Percentiles rank a stretch among this genome's conserved stretches.
These are phyloP conservation scores for Dispira parvispora DNA, from an alignment of 192 early-diverging fungal genomes.

Conservation along the genomic window DNA sequence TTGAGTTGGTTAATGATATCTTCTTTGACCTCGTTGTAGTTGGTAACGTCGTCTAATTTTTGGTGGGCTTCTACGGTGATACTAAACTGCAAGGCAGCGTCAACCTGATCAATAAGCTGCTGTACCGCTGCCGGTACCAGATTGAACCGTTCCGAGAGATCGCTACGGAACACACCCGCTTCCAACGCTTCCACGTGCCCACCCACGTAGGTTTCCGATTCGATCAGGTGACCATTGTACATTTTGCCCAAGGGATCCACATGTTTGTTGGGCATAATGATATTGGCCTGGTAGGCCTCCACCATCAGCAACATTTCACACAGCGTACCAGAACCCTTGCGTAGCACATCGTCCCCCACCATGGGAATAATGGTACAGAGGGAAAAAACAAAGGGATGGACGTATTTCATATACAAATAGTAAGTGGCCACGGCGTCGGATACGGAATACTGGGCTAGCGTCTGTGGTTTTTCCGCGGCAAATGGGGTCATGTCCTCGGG, in stretches of 20 bases:
- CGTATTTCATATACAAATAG: conserved; percentile 99
- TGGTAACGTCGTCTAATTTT: conserved; percentile 57
- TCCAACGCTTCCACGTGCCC: conserved; percentile 98
- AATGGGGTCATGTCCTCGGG: conserved; percentile 97
- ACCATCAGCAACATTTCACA: conserved; percentile 97
- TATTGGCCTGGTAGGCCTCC: conserved; percentile 68
- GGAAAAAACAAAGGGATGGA: conserved; percentile 98
- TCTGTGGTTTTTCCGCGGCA: conserved; percentile 81
- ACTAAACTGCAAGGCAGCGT: conserved; percentile 77
- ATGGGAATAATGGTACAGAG: conserved; percentile 98
- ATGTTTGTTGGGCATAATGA: conserved; percentile 98
- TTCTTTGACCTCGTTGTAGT: conserved; percentile 71
- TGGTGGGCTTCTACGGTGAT: conserved; percentile 69
- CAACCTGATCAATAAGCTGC: conserved; percentile 78
- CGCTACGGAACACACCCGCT: conserved; percentile 91
- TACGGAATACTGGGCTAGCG: conserved; percentile 91
- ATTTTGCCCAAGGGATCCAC: conserved; percentile 54
- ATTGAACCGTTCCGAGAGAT: conserved; percentile 73
- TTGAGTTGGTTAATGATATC: conserved; percentile 45
- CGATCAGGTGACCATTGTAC: conserved; percentile 77
- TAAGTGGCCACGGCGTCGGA: conserved; percentile 99
- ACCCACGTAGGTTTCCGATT: conserved; percentile 95
- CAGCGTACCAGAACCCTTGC: conserved; percentile 90
- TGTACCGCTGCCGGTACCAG: conserved; percentile 61
- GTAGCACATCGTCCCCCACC: conserved; percentile 89